Percentiles rank a stretch among this genome's conserved stretches.
These are phyloP conservation scores for Penicillium carneum DNA, from an alignment of 2,329 filamentous ascomycete genomes.

Conservation along the genomic window DNA sequence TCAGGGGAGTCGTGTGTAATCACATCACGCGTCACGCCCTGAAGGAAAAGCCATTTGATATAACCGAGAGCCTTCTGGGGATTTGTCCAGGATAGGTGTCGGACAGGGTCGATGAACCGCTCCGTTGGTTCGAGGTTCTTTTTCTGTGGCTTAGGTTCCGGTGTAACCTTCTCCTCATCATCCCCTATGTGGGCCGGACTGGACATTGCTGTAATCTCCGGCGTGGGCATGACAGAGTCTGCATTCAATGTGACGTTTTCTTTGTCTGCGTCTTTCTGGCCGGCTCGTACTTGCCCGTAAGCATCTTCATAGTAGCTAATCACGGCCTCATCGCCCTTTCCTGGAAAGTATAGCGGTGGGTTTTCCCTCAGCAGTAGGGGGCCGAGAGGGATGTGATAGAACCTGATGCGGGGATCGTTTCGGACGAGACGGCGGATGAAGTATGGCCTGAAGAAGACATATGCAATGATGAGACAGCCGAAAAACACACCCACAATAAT, in stretches of 20 bases:
- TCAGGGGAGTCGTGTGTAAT: constrained; percentile 50
- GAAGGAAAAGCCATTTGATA: constrained; percentile 54
- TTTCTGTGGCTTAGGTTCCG: constrained; percentile 31
- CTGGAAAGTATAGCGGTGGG: constrained; percentile 52
- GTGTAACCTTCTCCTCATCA: constrained; percentile 27
- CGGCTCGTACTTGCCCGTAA: constrained; percentile 38
- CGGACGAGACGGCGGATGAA: constrained; percentile 40
- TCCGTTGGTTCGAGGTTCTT: constrained; percentile 34
- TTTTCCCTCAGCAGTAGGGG: constrained; percentile 52
- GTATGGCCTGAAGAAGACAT: constrained; percentile 40
- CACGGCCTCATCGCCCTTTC: constrained; percentile 46
- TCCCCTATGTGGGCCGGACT: constrained; percentile 15
- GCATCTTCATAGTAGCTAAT: constrained; percentile 52
- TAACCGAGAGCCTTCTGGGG: constrained; percentile 46
- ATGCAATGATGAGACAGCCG: constrained; percentile 35
- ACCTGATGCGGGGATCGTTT: constrained; percentile 32
- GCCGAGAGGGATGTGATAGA: constrained; percentile 48
- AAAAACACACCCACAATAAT: constrained; percentile 40
- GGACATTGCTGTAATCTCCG: constrained; percentile 15
- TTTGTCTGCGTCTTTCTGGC: constrained; percentile 17
- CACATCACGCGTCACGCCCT: constrained; percentile 54
- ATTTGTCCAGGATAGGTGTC: constrained; percentile 22
- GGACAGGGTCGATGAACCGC: constrained; percentile 36
- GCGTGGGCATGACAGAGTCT: constrained; percentile 16
- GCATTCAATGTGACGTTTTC: constrained; percentile 12